These are phyloP conservation scores for Fagopyrum homotropicum DNA, from an alignment of 148 eudicot genomes.

Conservation along the genomic window DNA sequence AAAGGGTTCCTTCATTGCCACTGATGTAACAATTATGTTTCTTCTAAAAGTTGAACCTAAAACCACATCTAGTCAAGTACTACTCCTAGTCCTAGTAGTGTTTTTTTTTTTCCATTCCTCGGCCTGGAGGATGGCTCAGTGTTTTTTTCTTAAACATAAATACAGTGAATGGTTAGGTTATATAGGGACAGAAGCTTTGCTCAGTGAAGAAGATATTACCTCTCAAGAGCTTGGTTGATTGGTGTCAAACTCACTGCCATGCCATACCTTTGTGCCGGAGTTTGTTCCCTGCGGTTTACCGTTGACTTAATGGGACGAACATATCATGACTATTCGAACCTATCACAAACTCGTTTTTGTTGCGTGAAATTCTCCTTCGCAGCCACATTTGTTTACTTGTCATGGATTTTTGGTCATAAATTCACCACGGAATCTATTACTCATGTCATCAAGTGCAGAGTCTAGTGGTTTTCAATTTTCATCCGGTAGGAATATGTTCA, in stretches of 20 bases:
- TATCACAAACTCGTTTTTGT: no score
- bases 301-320: no score
- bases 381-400: no score
- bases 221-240: background rate
- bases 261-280: background rate
- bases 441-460: no score
- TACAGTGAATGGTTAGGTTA: background rate
- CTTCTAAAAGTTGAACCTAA: background rate
- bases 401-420: no score
- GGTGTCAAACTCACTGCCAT: background rate
- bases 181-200: background rate
- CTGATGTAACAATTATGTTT: constrained; percentile 11
- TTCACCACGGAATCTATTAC: no score
- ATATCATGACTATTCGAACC: no score
- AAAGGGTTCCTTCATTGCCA: constrained; percentile 53
- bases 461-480: no score
- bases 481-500: no score
- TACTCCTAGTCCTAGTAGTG: background rate
- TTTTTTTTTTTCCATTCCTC: background rate
- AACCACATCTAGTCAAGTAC: background rate
- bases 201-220: background rate
- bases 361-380: no score
- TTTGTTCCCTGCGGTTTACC: background rate
- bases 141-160: background rate
- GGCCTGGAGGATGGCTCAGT: background rate